Evolutionary conservation across 148 eudicot species (phyloP).

Genomic region (Agrostemma githago): DNA sequence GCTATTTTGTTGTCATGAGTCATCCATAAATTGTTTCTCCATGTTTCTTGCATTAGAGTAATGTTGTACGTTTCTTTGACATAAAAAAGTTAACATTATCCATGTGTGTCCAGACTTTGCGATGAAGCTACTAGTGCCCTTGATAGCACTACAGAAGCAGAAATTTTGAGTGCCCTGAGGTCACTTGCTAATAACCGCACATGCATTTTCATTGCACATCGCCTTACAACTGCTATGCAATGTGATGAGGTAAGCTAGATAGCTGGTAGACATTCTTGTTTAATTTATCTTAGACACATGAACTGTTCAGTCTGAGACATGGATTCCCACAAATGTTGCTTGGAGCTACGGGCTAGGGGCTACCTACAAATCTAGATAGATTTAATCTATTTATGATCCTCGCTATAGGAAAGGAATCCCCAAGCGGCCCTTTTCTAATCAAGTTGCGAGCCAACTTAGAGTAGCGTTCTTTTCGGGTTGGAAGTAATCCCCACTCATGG

Average conservation of each 20-base stretch:
- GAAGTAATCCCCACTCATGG: too few species aligned
- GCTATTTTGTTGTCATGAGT: background rate
- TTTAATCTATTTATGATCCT: too few species aligned
- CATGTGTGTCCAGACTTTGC: conserved; percentile 53
- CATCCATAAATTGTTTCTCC: background rate
- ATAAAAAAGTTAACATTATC: background rate
- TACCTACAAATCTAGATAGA: too few species aligned
- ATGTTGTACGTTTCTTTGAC: background rate
- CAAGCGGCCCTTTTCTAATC: too few species aligned
- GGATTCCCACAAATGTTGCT: background rate
- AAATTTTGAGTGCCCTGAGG: conserved; percentile 75
- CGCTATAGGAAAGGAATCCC: too few species aligned
- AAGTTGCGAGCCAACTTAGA: too few species aligned
- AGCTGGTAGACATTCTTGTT: conserved; percentile 2
- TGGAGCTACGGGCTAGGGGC: conserved; percentile 3
- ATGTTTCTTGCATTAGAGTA: background rate
- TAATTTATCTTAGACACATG: background rate
- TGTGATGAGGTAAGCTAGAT: conserved; percentile 70
- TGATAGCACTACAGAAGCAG: conserved; percentile 96
- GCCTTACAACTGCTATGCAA: conserved; percentile 98
- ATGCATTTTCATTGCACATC: conserved; percentile 82
- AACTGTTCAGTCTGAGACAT: background rate
- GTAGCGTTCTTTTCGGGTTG: too few species aligned
- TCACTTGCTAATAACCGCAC: conserved; percentile 80
- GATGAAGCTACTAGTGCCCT: conserved; percentile 99